Conservation (phyloP, 805 yeast genomes). For the Ogataea ganodermae region DNA sequence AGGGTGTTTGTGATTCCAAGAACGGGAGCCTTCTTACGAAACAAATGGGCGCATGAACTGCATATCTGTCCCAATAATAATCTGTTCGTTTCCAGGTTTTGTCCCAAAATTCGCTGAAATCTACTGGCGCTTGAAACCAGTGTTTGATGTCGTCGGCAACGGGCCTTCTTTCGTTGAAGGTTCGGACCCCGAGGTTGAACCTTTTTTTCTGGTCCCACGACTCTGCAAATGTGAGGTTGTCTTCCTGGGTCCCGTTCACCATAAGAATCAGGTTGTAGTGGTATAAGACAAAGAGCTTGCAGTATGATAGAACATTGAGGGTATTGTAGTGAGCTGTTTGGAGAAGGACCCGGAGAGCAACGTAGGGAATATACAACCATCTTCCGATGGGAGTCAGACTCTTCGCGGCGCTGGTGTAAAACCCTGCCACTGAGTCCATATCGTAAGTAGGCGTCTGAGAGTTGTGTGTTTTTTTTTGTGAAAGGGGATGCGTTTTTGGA, state of each 20-base stretch:
- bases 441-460: not conserved
- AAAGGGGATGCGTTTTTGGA: not conserved
- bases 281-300: conserved; percentile 24
- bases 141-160: conserved; percentile 19
- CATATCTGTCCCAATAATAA: conserved; percentile 42
- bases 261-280: conserved; percentile 27
- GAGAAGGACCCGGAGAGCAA: conserved; percentile 20
- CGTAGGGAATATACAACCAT: conserved; percentile 27
- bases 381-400: conserved; percentile 27
- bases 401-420: conserved; percentile 1
- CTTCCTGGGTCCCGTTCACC: conserved; percentile 26
- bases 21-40: conserved; percentile 23
- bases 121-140: conserved; percentile 30
- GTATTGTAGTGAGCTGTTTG: conserved; percentile 24
- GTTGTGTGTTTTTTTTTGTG: no score
- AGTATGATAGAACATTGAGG: conserved; percentile 20
- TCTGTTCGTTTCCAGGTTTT: conserved; percentile 37
- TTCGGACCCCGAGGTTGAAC: conserved; percentile 19
- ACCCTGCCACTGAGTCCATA: conserved; percentile 1
- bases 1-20: conserved; percentile 7
- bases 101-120: conserved; percentile 16
- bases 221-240: conserved; percentile 22
- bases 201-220: conserved; percentile 24
- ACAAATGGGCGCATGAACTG: conserved; percentile 40
- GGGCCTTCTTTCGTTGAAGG: conserved; percentile 23